Conservation (phyloP, 257 asterid species). For the Fraxinus pennsylvanica region DNA sequence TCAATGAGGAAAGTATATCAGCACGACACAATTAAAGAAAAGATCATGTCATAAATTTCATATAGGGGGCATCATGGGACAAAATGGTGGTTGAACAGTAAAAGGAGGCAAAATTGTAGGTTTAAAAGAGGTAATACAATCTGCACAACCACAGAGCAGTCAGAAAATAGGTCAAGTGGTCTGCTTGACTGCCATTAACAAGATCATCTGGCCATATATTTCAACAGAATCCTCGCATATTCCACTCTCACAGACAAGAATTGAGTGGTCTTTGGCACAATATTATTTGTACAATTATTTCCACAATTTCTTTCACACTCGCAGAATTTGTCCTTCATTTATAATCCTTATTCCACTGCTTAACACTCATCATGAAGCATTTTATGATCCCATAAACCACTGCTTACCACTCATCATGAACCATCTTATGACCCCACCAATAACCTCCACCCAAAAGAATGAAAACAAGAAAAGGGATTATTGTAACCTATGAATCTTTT, state of each 20-base stretch:
- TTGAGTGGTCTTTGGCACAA: neutral
- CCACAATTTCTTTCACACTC: neutral
- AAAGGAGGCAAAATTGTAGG: neutral
- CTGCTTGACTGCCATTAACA: neutral
- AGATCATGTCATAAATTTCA: neutral
- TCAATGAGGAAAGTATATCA: slow-evolving; percentile 6
- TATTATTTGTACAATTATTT: neutral
- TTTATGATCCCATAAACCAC: neutral
- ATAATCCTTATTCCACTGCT: neutral
- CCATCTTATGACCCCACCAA: neutral
- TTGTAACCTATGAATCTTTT: neutral
- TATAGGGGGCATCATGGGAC: neutral
- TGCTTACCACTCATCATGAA: neutral
- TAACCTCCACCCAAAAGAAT: neutral
- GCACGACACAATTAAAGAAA: neutral
- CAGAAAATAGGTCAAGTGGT: neutral
- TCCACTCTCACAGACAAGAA: neutral
- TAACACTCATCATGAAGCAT: neutral
- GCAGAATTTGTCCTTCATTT: neutral
- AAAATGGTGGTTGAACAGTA: neutral
- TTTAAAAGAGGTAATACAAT: neutral
- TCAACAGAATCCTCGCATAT: neutral
- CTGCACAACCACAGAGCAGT: neutral
- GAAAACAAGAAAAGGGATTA: neutral
- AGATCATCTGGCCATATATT: neutral